These are phyloP conservation scores for Berberis vulgaris DNA, from an alignment of 164 flowering plant genomes.

Conservation along the genomic window DNA sequence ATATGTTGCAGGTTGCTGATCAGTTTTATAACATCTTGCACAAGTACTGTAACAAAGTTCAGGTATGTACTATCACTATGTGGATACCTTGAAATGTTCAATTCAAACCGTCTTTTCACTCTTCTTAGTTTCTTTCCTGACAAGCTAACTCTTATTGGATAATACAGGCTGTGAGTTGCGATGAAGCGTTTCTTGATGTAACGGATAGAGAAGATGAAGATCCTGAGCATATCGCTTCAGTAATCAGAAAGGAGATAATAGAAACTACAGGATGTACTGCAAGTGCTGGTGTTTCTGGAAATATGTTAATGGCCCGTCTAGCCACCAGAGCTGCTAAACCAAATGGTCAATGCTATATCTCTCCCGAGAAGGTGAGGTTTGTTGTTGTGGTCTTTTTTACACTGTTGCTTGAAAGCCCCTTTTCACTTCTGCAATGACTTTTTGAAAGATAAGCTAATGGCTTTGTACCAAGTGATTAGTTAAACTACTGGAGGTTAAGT, in stretches of 20 bases:
- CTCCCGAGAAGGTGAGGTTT: conserved; percentile 49
- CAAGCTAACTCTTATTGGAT: no score
- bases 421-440: not conserved
- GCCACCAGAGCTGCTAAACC: conserved; percentile 93
- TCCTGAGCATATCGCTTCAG: conserved; percentile 60
- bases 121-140: not conserved
- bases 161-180: conserved; percentile 90
- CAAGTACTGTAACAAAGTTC: no score
- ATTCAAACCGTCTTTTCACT: not conserved
- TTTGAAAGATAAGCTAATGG: no score
- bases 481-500: no score
- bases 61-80: no score
- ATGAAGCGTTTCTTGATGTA: conserved; percentile 92
- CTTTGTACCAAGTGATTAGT: no score
- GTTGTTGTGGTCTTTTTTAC: no score
- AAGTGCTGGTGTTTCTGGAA: conserved; percentile 83
- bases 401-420: not conserved
- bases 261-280: conserved; percentile 88
- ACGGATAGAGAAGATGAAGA: conserved; percentile 36
- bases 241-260: conserved; percentile 62
- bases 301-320: conserved; percentile 90
- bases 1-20: no score
- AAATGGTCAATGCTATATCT: conserved; percentile 71
- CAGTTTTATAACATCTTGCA: no score
- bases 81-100: no score